phyloP scores from a whole-genome alignment of 805 yeast species.

The Yarrowia yakushimensis region DNA sequence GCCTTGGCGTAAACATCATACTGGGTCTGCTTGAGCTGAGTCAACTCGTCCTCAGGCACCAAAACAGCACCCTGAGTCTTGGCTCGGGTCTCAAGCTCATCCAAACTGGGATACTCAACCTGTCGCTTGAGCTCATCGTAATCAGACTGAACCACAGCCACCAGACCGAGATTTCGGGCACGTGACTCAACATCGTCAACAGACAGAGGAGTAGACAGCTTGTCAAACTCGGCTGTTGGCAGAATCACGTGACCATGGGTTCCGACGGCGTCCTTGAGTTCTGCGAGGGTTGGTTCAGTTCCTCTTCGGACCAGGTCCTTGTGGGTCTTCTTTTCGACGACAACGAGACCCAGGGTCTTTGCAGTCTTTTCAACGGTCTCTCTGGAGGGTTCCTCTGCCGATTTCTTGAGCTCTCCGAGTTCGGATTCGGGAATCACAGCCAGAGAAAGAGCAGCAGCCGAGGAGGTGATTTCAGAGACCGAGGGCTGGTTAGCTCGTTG shows the following conservation, averaged over 20 bases:
- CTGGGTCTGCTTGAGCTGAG: background rate
- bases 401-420: background rate
- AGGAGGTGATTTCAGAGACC: background rate
- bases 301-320: background rate
- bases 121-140: conserved; percentile 30
- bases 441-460: background rate
- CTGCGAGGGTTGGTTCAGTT: conserved; percentile 33
- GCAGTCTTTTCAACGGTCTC: background rate
- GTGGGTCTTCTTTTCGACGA: conserved; percentile 30
- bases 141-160: conserved; percentile 29
- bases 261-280: conserved; percentile 36
- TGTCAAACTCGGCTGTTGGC: conserved; percentile 38
- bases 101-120: conserved; percentile 30
- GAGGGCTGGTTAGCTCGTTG: background rate
- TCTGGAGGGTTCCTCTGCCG: background rate
- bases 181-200: conserved; percentile 27
- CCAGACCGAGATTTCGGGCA: conserved; percentile 28
- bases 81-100: conserved; percentile 27
- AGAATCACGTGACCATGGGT: conserved; percentile 40
- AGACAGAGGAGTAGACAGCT: conserved; percentile 32
- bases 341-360: background rate
- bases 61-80: conserved; percentile 14
- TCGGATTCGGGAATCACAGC: background rate
- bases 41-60: conserved; percentile 27
- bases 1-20: background rate